phyloP scores from a whole-genome alignment of 2,329 filamentous ascomycete species.

The Gremmenia infestans region DNA sequence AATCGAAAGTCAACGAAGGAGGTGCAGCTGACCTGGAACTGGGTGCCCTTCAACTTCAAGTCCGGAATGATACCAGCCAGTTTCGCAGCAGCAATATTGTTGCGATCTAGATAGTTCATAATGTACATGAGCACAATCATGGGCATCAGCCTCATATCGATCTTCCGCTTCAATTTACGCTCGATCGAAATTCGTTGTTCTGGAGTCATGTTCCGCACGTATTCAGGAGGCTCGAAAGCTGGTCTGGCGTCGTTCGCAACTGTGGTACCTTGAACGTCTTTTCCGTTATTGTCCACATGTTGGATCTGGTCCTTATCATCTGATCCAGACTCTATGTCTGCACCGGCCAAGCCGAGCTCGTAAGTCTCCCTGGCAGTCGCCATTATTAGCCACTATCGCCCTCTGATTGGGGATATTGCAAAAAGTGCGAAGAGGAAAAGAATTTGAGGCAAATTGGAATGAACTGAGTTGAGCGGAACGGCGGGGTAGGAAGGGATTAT shows the following conservation, averaged over 20 bases:
- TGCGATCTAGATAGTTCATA: constrained; percentile 59
- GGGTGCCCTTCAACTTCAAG: constrained; percentile 34
- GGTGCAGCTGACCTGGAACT: constrained; percentile 36
- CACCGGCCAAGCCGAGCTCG: constrained; percentile 11
- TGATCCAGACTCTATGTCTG: constrained; percentile 18
- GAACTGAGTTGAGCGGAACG: not conserved
- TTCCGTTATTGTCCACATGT: constrained; percentile 16
- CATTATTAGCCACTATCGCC: constrained; percentile 4
- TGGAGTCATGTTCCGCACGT: constrained; percentile 41
- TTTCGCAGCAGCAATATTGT: constrained; percentile 52
- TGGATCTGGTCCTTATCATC: constrained; percentile 15
- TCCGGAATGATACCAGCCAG: constrained; percentile 45
- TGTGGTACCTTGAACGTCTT: not conserved
- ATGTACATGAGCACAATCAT: constrained; percentile 68
- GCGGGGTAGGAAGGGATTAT: not conserved
- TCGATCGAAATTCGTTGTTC: constrained; percentile 50
- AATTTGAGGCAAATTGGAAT: not conserved
- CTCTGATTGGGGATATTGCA: not conserved
- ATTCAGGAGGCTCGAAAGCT: constrained; percentile 23
- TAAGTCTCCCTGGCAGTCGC: constrained; percentile 7
- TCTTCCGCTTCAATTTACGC: constrained; percentile 54
- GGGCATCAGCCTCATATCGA: constrained; percentile 61
- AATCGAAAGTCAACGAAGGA: too few species aligned
- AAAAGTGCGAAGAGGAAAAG: not conserved
- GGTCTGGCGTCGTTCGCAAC: not conserved